Conservation (phyloP, 2,329 filamentous ascomycete genomes). For the Cladorrhinum sp. region DNA sequence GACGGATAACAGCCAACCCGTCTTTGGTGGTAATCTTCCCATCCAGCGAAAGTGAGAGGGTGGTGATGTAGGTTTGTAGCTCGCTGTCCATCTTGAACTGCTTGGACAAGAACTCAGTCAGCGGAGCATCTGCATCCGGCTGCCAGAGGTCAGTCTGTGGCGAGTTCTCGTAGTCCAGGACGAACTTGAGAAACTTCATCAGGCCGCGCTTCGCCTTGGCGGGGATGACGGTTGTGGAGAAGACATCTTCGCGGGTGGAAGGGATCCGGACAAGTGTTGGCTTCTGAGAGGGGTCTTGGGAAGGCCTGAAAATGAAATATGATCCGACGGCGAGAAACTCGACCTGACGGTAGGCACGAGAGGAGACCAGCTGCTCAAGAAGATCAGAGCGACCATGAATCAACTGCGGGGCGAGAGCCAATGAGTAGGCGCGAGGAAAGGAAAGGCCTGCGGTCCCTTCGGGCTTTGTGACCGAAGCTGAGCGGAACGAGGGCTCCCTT, state of each 20-base stretch:
- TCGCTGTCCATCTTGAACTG: slow-evolving; percentile 66
- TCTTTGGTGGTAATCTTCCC: slow-evolving; percentile 59
- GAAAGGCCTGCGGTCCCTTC: slow-evolving; percentile 45
- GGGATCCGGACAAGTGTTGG: slow-evolving; percentile 67
- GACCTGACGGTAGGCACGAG: slow-evolving; percentile 80
- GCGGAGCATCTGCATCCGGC: slow-evolving; percentile 49
- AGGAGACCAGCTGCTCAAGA: slow-evolving; percentile 79
- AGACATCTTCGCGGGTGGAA: slow-evolving; percentile 87
- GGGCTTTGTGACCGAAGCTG: slow-evolving; percentile 38
- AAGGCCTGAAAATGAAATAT: slow-evolving; percentile 71
- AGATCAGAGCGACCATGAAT: slow-evolving; percentile 80
- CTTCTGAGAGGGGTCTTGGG: slow-evolving; percentile 28
- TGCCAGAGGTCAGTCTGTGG: slow-evolving; percentile 57
- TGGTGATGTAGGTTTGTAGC: slow-evolving; percentile 59
- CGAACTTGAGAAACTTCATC: slow-evolving; percentile 93
- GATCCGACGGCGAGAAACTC: slow-evolving; percentile 92
- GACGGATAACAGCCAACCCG: slow-evolving; percentile 70
- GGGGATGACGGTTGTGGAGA: slow-evolving; percentile 71
- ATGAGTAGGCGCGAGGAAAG: slow-evolving; percentile 71
- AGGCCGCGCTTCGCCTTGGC: slow-evolving; percentile 77
- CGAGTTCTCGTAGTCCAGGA: slow-evolving; percentile 64
- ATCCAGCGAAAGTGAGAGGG: slow-evolving; percentile 72
- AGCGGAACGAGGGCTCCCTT: slow-evolving; percentile 33
- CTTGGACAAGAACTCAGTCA: slow-evolving; percentile 57
- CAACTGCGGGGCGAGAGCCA: slow-evolving; percentile 81